Conservation (phyloP, 2,329 filamentous ascomycete genomes). For the Alternaria hordeiaustralica region DNA sequence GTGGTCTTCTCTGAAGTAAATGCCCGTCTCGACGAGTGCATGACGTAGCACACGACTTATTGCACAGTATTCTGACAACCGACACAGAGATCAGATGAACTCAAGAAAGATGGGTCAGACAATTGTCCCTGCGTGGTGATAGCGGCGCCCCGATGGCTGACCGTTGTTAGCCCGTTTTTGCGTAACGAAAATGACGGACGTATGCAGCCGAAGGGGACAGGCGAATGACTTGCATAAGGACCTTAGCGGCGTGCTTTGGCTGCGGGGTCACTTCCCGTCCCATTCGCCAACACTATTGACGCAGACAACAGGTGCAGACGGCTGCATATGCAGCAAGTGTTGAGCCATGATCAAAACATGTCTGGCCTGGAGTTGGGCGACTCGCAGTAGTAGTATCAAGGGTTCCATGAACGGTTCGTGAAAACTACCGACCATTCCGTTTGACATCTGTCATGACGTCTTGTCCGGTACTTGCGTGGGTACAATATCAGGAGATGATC, state of each 20-base stretch:
- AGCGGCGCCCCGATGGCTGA: slow-evolving; percentile 21
- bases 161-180: slow-evolving; percentile 36
- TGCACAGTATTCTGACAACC: slow-evolving; percentile 9
- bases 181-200: slow-evolving; percentile 23
- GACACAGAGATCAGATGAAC: slow-evolving; percentile 19
- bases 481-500: slow-evolving; percentile 4
- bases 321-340: slow-evolving; percentile 25
- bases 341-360: slow-evolving; percentile 11
- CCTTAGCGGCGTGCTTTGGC: slow-evolving; percentile 36
- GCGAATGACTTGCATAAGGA: slow-evolving; percentile 46
- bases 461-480: background rate
- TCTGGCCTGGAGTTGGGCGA: slow-evolving; percentile 1
- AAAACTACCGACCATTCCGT: background rate
- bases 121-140: slow-evolving; percentile 31
- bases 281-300: slow-evolving; percentile 30
- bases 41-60: slow-evolving; percentile 18
- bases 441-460: slow-evolving; percentile 12
- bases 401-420: background rate
- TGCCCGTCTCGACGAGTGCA: slow-evolving; percentile 21
- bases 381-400: slow-evolving; percentile 1
- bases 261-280: slow-evolving; percentile 36
- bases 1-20: slow-evolving; percentile 13
- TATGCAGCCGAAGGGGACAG: slow-evolving; percentile 34
- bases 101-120: slow-evolving; percentile 16
- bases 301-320: slow-evolving; percentile 23